phyloP scores from a whole-genome alignment of 2,329 filamentous ascomycete genomes.

The Leptographium lundbergii region DNA sequence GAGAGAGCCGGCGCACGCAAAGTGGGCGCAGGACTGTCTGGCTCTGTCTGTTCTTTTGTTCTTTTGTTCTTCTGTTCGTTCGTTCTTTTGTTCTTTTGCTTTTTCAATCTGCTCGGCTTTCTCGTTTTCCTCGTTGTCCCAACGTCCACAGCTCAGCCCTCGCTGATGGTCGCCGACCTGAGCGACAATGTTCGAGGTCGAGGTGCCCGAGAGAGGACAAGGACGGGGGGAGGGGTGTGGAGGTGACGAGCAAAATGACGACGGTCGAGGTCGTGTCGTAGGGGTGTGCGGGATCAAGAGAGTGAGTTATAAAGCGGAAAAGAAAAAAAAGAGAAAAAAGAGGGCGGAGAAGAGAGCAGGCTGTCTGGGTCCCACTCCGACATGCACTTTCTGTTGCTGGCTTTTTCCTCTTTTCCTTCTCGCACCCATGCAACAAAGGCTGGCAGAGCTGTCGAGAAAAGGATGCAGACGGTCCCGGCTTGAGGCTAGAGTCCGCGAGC shows the following conservation, averaged over 20 bases:
- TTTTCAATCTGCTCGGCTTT: background rate
- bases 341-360: background rate
- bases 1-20: background rate
- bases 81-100: background rate
- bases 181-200: slow-evolving; percentile 1
- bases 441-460: background rate
- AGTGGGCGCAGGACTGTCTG: no score
- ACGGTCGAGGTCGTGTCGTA: background rate
- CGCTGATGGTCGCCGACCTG: slow-evolving; percentile 7
- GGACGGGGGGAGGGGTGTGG: background rate
- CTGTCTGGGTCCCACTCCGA: background rate
- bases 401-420: background rate
- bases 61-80: background rate
- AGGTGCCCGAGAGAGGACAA: slow-evolving; percentile 3
- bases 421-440: background rate
- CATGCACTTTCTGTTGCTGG: background rate
- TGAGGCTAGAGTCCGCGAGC: background rate
- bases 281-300: background rate
- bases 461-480: background rate
- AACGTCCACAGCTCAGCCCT: background rate
- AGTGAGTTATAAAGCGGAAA: background rate
- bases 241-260: background rate
- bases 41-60: no score
- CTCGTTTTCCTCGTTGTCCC: background rate
- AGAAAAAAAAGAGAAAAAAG: background rate